Evolutionary conservation across 2,329 filamentous ascomycete genomes (phyloP).

Genomic region (Pyrenophora teres): DNA sequence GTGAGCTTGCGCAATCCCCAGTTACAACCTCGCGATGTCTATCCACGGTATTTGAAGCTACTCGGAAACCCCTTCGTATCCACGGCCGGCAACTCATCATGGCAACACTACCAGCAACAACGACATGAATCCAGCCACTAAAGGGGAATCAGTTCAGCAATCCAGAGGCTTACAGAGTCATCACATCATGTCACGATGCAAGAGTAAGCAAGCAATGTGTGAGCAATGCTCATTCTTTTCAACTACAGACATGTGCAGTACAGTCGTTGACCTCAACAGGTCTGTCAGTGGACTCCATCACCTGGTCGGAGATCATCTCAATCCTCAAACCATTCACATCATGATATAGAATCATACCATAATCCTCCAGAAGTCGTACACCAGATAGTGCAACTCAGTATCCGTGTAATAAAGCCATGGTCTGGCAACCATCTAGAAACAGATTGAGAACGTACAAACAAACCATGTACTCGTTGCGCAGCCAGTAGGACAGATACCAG

Average conservation of each 20-base stretch:
- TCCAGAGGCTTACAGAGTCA: not conserved
- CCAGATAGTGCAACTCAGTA: slow-evolving; percentile 12
- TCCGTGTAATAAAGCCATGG: slow-evolving; percentile 11
- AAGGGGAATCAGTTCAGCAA: not conserved
- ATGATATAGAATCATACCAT: slow-evolving; percentile 19
- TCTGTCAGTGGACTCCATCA: slow-evolving; percentile 19
- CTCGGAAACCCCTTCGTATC: no score
- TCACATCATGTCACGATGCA: slow-evolving; percentile 9
- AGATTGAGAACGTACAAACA: slow-evolving; percentile 18
- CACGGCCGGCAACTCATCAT: not conserved
- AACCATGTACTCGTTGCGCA: slow-evolving; percentile 2
- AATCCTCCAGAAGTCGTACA: slow-evolving; percentile 15
- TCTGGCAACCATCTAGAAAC: slow-evolving; percentile 22
- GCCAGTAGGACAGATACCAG: slow-evolving; percentile 5
- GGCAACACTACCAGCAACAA: not conserved
- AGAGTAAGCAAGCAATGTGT: slow-evolving; percentile 1
- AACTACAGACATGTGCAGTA: slow-evolving; percentile 13
- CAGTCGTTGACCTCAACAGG: slow-evolving; percentile 1
- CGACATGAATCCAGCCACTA: not conserved
- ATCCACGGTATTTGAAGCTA: no score
- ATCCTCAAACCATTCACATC: slow-evolving; percentile 19
- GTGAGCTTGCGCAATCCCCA: no score
- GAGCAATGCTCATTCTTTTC: slow-evolving; percentile 24
- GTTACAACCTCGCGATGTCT: no score
- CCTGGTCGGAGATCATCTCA: slow-evolving; percentile 24